These are phyloP conservation scores for Phascolomyces articulosus DNA, from an alignment of 371 early-diverging fungal genomes.

Conservation along the genomic window DNA sequence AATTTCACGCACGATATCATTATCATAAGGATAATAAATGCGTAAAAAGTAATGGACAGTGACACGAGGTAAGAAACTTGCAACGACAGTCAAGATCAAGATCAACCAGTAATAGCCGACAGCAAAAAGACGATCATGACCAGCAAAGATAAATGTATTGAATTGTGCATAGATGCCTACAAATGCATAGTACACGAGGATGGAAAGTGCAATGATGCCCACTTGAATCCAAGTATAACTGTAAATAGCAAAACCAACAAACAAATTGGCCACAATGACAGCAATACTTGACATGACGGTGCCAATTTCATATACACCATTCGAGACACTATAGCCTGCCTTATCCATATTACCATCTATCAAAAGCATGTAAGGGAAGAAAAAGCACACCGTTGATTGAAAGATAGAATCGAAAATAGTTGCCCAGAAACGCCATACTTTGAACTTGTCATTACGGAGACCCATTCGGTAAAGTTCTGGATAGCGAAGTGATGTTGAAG, in stretches of 20 bases:
- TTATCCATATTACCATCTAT: slow-evolving; percentile 50
- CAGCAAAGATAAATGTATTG: slow-evolving; percentile 45
- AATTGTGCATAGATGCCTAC: slow-evolving; percentile 50
- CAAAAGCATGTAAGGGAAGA: slow-evolving; percentile 65
- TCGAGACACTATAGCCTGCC: slow-evolving; percentile 57
- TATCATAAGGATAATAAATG: slow-evolving; percentile 62
- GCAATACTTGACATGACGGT: slow-evolving; percentile 78
- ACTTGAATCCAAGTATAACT: slow-evolving; percentile 81
- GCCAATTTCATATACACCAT: slow-evolving; percentile 76
- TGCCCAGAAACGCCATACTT: slow-evolving; percentile 81
- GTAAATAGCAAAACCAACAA: slow-evolving; percentile 74
- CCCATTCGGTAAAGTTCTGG: slow-evolving; percentile 91
- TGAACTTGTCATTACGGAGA: slow-evolving; percentile 84
- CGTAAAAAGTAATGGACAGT: slow-evolving; percentile 47
- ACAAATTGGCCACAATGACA: slow-evolving; percentile 82
- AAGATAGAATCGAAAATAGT: slow-evolving; percentile 85
- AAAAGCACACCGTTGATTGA: slow-evolving; percentile 88
- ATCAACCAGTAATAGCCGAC: slow-evolving; percentile 58
- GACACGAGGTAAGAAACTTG: slow-evolving; percentile 57
- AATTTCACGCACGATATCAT: slow-evolving; percentile 67
- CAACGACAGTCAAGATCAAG: slow-evolving; percentile 47
- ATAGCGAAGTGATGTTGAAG: slow-evolving; percentile 68
- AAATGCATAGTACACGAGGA: slow-evolving; percentile 52
- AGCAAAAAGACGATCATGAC: slow-evolving; percentile 49
- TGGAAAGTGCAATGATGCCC: slow-evolving; percentile 59